These are phyloP conservation scores for Lophiotrema nucula DNA, from an alignment of 495 filamentous ascomycete species.

Conservation along the genomic window DNA sequence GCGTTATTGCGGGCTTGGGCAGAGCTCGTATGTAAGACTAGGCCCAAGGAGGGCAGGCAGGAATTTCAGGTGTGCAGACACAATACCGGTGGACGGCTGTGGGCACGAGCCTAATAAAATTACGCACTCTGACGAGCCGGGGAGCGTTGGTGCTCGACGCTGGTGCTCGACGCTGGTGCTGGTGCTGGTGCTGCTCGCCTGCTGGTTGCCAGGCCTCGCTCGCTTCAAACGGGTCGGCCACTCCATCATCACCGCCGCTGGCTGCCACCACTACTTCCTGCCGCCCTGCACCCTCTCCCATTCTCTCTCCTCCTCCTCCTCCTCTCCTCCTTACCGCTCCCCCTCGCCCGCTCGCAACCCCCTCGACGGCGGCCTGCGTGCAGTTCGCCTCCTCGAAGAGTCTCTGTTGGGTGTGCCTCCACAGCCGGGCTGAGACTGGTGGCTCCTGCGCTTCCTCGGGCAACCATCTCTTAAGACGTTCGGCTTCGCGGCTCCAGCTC, in stretches of 20 bases:
- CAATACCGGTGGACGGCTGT: background rate
- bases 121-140: slow-evolving; percentile 2
- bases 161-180: background rate
- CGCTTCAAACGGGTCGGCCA: background rate
- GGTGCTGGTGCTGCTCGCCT: too few relatives aligned
- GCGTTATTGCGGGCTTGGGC: slow-evolving; percentile 13
- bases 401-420: background rate
- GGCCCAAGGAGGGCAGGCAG: background rate
- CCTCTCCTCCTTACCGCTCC: background rate
- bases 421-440: slow-evolving; percentile 3
- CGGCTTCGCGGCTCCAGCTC: background rate
- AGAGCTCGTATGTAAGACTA: background rate
- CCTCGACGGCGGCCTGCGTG: too few relatives aligned
- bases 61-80: too few relatives aligned
- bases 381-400: too few relatives aligned
- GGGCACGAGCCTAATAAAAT: slow-evolving; percentile 2
- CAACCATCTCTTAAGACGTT: background rate
- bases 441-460: slow-evolving; percentile 4
- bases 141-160: background rate
- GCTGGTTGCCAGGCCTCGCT: background rate
- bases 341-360: background rate
- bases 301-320: background rate
- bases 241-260: background rate
- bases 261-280: background rate
- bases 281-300: background rate